Conservation (phyloP, 768 basidiomycete species). For the Agaricus subrufescens region DNA sequence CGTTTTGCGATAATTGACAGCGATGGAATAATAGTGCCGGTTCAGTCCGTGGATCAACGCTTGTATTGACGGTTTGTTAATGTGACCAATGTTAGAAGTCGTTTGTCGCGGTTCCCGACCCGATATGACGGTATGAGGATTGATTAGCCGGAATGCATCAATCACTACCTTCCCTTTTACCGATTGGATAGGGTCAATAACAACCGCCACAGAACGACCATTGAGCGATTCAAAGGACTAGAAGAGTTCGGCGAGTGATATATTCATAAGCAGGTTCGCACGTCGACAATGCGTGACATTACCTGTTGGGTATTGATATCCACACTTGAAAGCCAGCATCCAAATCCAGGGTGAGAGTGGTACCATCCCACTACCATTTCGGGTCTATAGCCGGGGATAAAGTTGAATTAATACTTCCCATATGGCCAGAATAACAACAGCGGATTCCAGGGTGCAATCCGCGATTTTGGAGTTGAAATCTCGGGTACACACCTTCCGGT, state of each 20-base stretch:
- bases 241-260: not conserved
- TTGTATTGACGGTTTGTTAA: conserved; percentile 99
- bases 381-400: conserved; percentile 43
- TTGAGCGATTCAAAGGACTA: conserved; percentile 97
- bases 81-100: conserved; percentile 96
- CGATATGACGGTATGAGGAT: conserved; percentile 81
- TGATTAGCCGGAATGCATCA: conserved; percentile 97
- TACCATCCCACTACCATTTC: conserved; percentile 99
- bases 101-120: conserved; percentile 96
- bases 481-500: conserved; percentile 74
- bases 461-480: conserved; percentile 9
- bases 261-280: not conserved
- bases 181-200: conserved; percentile 97
- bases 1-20: conserved; percentile 97
- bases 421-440: not conserved
- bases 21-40: conserved; percentile 96
- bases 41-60: conserved; percentile 97
- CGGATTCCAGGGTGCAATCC: not conserved
- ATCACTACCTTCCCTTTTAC: conserved; percentile 99
- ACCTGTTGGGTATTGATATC: conserved; percentile 99
- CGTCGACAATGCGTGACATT: conserved; percentile 10
- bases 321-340: conserved; percentile 98
- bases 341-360: conserved; percentile 99
- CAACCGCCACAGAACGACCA: conserved; percentile 91
- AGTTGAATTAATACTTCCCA: not conserved